Percentiles rank a stretch among this genome's conserved stretches.
Conservation (phyloP, 2,329 filamentous ascomycete genomes). For the Aspergillus fumigatiaffinis region DNA sequence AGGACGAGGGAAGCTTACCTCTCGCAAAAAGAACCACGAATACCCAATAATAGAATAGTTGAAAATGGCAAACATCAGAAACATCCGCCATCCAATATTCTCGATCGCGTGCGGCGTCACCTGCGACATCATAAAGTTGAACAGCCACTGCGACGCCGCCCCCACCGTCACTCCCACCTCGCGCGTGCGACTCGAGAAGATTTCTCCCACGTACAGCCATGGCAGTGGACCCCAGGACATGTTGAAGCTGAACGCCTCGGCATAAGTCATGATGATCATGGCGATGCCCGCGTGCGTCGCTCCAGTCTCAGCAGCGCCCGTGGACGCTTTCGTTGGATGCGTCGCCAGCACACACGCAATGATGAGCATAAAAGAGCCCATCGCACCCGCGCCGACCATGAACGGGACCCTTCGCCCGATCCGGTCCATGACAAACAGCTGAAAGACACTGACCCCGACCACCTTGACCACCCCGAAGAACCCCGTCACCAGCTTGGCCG, state of each 20-base stretch:
- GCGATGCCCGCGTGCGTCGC: conserved; percentile 41
- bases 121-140: conserved; percentile 39
- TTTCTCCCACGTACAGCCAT: conserved; percentile 37
- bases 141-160: conserved; percentile 37
- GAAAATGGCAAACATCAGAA: conserved; percentile 50
- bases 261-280: conserved; percentile 50
- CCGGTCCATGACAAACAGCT: conserved; percentile 48
- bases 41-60: conserved; percentile 46
- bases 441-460: conserved; percentile 45
- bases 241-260: conserved; percentile 43
- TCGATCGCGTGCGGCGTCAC: conserved; percentile 41
- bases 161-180: conserved; percentile 34
- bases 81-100: conserved; percentile 49
- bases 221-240: conserved; percentile 38
- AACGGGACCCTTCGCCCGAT: conserved; percentile 49
- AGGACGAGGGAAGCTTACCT: conserved; percentile 15
- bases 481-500: conserved; percentile 48
- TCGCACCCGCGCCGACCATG: conserved; percentile 47
- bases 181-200: conserved; percentile 35
- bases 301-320: conserved; percentile 20
- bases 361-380: conserved; percentile 53
- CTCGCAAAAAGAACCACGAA: conserved; percentile 43
- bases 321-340: conserved; percentile 36
- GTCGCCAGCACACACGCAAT: conserved; percentile 48
- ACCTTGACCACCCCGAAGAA: conserved; percentile 54